Base-by-base conservation (phyloP, 345 rosid species). In the Citrus medica region DNA sequence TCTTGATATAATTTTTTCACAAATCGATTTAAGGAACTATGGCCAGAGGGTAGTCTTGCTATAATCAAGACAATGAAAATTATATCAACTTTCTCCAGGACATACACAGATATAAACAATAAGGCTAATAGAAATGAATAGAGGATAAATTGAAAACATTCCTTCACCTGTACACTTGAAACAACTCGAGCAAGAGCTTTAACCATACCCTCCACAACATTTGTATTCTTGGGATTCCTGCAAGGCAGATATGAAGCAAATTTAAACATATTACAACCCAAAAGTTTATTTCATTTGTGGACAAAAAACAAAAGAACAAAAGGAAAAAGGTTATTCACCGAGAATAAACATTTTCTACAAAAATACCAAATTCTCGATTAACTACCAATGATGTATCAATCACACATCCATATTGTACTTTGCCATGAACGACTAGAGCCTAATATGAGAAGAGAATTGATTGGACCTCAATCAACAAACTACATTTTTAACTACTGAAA, bases 161-260 rank as follows among this genome's bases (percentile, higher is more conserved):
- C 32, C 78, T 86, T 84, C 83, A 95, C 99, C 97, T 96, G 98
- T 74, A 94, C 85, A 84, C 88, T 91, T 13, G 94, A 96, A 85
- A 94, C 98, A 85, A 96, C 97, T 65, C 97, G 95, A 84, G 98
- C 98, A 78, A 96, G 97, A 69, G 99, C 90, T 82, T 94, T 96
- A 83, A 94, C 95, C 94, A 96, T 94, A 81, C 91, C 91, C 91
- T 94, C 99, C 83, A 92, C 99, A 74, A 96, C 95, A 88, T 96
- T 94, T 60, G 98, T 92, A 85, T 91, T 96, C 88, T 89, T 94
- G 33, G 98, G 98, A 79, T 96, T 83, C 99, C 98, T 93, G 76
- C 71, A 85, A 79, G 74, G 65, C 27, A 60, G 33, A 78, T 40
- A 76, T 17, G 71, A 73, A 60, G 55, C 66, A 82, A 53, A 76